Evolutionary conservation across 306 rosid genomes (phyloP).

Genomic region (Vachellia collinsii): DNA sequence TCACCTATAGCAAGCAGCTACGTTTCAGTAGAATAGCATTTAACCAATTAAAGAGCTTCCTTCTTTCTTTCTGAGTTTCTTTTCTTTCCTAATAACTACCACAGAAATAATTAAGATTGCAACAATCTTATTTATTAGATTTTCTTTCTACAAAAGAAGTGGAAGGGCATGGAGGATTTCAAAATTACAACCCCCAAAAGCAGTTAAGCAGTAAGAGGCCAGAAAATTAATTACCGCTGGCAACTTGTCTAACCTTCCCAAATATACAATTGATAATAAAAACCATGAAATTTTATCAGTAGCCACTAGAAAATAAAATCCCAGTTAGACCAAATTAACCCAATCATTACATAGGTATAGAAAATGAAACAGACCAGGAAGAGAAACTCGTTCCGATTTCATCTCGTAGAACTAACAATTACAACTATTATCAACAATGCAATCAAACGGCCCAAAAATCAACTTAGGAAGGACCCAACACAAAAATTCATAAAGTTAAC

Average conservation of each 20-base stretch:
- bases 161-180: background rate
- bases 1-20: background rate
- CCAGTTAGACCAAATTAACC: constrained; percentile 13
- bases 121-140: background rate
- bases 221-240: background rate
- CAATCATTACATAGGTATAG: background rate
- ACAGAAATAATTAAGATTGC: background rate
- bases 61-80: background rate
- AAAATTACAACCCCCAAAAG: background rate
- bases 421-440: background rate
- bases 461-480: constrained; percentile 5
- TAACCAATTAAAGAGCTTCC: background rate
- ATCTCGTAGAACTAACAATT: constrained; percentile 8
- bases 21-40: background rate
- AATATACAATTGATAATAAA: background rate
- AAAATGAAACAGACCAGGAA: background rate
- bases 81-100: background rate
- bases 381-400: constrained; percentile 9
- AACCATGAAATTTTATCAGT: background rate
- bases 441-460: background rate
- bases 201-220: background rate
- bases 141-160: background rate
- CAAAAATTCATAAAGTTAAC: background rate
- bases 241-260: background rate
- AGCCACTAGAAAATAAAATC: background rate